Evolutionary conservation across 306 rosid species (phyloP).

Genomic region (Canavalia gladiata): DNA sequence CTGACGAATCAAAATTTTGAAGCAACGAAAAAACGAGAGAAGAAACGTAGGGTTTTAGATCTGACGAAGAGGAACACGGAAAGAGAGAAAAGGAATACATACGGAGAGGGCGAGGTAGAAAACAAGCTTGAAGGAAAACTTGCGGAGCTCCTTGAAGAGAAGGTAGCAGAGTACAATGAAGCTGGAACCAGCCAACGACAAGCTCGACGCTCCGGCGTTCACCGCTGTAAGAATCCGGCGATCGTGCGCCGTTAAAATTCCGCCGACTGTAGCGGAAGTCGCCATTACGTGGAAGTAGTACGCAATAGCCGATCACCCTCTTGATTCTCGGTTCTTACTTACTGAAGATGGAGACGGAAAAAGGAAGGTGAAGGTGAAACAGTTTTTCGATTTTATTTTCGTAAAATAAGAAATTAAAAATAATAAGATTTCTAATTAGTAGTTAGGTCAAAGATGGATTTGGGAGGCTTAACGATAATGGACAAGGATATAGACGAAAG

Average conservation of each 20-base stretch:
- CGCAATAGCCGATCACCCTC: constrained; percentile 38
- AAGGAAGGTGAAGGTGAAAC: neutral
- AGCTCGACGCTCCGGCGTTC: constrained; percentile 83
- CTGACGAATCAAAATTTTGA: neutral
- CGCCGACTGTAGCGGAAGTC: constrained; percentile 58
- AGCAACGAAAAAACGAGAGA: neutral
- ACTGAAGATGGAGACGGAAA: neutral
- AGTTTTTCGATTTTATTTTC: constrained; percentile 14
- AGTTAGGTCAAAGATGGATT: too few relatives aligned
- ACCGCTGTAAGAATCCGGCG: constrained; percentile 69
- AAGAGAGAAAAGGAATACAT: constrained; percentile 43
- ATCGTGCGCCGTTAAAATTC: constrained; percentile 65
- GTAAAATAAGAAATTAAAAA: neutral
- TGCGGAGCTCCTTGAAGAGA: constrained; percentile 98
- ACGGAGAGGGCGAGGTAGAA: constrained; percentile 96
- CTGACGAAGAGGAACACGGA: neutral
- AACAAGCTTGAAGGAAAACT: constrained; percentile 98
- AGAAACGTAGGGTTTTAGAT: constrained; percentile 41
- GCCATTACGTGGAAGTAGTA: constrained; percentile 53
- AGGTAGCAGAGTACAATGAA: constrained; percentile 96
- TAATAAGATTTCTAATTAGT: too few relatives aligned
- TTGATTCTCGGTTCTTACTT: constrained; percentile 14
- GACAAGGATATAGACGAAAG: too few relatives aligned
- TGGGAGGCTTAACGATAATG: too few relatives aligned
- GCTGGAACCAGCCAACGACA: constrained; percentile 86